phyloP scores from a whole-genome alignment of 2,329 filamentous ascomycete species.

The Septoria linicola region DNA sequence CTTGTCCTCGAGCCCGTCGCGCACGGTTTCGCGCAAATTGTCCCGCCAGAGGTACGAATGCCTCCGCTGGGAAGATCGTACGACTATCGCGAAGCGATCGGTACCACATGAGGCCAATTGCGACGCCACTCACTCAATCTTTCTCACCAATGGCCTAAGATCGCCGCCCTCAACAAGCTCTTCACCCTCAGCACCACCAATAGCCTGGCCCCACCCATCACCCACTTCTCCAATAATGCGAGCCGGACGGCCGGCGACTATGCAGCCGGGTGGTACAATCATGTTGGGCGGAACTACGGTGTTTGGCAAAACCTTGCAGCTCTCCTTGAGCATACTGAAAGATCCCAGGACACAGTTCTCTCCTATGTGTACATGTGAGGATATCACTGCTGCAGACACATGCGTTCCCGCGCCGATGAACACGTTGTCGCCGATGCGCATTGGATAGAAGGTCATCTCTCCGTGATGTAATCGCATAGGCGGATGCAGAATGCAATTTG shows the following conservation, averaged over 20 bases:
- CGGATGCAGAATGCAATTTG: constrained; percentile 74
- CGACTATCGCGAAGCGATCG: no score
- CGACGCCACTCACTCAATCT: constrained; percentile 39
- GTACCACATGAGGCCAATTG: no score
- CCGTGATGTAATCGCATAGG: constrained; percentile 81
- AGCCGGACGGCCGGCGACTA: constrained; percentile 82
- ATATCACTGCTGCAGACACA: constrained; percentile 79
- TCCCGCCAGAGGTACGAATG: not conserved
- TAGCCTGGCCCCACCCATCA: constrained; percentile 57
- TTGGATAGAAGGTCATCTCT: constrained; percentile 73
- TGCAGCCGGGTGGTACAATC: constrained; percentile 87
- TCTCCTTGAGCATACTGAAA: constrained; percentile 91
- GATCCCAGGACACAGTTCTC: constrained; percentile 73
- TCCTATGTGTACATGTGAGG: constrained; percentile 83
- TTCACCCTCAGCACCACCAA: constrained; percentile 44
- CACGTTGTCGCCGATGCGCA: constrained; percentile 92
- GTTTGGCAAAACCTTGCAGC: constrained; percentile 80
- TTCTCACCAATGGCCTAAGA: constrained; percentile 49
- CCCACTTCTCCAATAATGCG: constrained; percentile 78
- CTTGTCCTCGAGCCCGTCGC: no score
- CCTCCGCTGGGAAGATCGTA: not conserved
- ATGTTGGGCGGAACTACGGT: constrained; percentile 81
- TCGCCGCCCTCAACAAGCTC: constrained; percentile 53
- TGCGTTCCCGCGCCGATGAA: constrained; percentile 70
- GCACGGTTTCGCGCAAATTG: no score